phyloP scores from a whole-genome alignment of 2,329 filamentous ascomycete genomes.

The Nemania abortiva region DNA sequence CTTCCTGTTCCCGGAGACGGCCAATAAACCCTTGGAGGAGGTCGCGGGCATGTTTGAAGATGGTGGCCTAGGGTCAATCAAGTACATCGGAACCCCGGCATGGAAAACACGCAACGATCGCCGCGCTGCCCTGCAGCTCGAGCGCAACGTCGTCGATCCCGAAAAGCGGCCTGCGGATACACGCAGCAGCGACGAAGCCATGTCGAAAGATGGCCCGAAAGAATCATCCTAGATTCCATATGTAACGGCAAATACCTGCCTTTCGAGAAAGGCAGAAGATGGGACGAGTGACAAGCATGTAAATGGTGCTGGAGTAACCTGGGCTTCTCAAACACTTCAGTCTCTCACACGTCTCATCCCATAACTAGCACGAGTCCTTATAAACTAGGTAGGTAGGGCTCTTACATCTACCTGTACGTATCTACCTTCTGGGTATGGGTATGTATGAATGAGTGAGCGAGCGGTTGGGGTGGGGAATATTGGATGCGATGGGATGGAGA shows the following conservation, averaged over 20 bases:
- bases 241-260: not conserved
- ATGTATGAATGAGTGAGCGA: not conserved
- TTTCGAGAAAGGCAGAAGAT: slow-evolving; percentile 3
- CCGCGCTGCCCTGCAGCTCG: slow-evolving; percentile 49
- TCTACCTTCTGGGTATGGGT: slow-evolving; percentile 1
- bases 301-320: not conserved
- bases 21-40: slow-evolving; percentile 67
- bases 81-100: slow-evolving; percentile 56
- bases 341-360: slow-evolving; percentile 20
- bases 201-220: slow-evolving; percentile 6
- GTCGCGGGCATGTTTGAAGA: slow-evolving; percentile 63
- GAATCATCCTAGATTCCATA: slow-evolving; percentile 14
- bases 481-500: not conserved
- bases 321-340: not conserved
- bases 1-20: slow-evolving; percentile 69
- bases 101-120: slow-evolving; percentile 59
- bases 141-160: slow-evolving; percentile 52
- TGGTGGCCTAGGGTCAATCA: slow-evolving; percentile 52
- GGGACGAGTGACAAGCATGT: not conserved
- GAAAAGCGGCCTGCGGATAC: slow-evolving; percentile 51
- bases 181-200: not conserved
- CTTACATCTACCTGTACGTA: too few species aligned
- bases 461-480: slow-evolving; percentile 31
- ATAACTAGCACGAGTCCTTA: not conserved
- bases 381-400: slow-evolving; percentile 7